Evolutionary conservation across 768 basidiomycete genomes (phyloP).

Genomic region (Gelatoporia subvermispora): DNA sequence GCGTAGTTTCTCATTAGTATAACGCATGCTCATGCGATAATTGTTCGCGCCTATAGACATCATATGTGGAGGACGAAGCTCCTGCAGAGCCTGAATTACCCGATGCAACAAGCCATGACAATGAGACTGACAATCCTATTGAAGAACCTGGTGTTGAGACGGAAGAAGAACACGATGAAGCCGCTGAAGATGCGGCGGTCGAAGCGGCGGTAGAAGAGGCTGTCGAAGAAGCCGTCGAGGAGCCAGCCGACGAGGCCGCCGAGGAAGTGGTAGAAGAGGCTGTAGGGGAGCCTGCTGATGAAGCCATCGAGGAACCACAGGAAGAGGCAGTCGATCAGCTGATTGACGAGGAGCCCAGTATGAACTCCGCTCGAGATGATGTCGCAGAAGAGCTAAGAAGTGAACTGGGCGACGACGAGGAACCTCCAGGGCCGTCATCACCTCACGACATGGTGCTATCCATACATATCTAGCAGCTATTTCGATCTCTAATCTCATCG

Average conservation of each 20-base stretch:
- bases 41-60: no score
- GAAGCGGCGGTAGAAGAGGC: neutral
- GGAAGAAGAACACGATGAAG: neutral
- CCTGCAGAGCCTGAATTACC: no score
- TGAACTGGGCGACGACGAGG: no score
- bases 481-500: no score
- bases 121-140: no score
- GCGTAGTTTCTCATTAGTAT: no score
- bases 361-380: neutral
- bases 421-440: no score
- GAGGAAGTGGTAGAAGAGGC: neutral
- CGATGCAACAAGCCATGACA: neutral
- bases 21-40: no score
- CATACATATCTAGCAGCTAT: no score
- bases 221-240: constrained; percentile 1
- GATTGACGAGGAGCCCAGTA: neutral
- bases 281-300: neutral
- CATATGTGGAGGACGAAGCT: no score
- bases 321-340: neutral
- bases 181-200: neutral
- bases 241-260: neutral
- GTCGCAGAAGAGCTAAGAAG: no score
- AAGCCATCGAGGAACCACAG: neutral
- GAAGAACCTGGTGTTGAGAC: neutral
- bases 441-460: no score